Base-by-base conservation (phyloP, 2,329 filamentous ascomycete species). In the Zymoseptoria pseudotritici region DNA sequence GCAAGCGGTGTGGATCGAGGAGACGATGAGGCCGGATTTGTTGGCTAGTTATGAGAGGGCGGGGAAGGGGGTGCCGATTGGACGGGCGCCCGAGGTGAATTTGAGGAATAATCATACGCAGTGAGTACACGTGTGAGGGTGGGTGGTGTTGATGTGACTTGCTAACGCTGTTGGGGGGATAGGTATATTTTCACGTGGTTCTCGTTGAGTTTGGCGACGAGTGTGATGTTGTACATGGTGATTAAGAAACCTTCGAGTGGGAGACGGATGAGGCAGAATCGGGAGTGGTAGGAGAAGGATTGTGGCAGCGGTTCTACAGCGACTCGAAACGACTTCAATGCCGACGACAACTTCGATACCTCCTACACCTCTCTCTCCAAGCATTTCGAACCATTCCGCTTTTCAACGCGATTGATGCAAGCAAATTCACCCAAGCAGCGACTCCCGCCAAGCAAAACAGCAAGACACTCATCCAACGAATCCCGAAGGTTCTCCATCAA, bases 111-210 rank as follows among this genome's bases (percentile, higher is more conserved):
- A 96, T 76, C 94, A 99, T 76, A 86, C 90, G 65, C 94, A 97
- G 80, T 65, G 57, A 54, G 60, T 58, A 59, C 11, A 17, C 17
- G 11, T 10, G 31, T 36, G 31, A 36, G 9, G 31, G 31, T 10
- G 31, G 31, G 5, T 4, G 1, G 22, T 24, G 22, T 36, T 11
- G 5, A 13, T 36, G 31, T 13, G 9, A 36, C 31, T 36, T 58
- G 53, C 52, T 55, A 19, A 36, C 42, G n/a, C n/a, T n/a, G n/a
- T n/a, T 24, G 17, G 2, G 11, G 36, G 5, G 7, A 7, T n/a
- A 66, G 62, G 57, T 99, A 99, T 76, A 99, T 99, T 67, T 94
- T 97, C 75, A 99, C 94, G 66, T 99, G 94, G 94, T 97, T 90
- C 89, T 63, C 82, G 96, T 64, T 88, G 86, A 59, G 75, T 88